Evolutionary conservation across 139 green algal genomes (phyloP), one percentile per base, ranked within the genome.

Genomic region (Tetratostichococcus sp.): DNA sequence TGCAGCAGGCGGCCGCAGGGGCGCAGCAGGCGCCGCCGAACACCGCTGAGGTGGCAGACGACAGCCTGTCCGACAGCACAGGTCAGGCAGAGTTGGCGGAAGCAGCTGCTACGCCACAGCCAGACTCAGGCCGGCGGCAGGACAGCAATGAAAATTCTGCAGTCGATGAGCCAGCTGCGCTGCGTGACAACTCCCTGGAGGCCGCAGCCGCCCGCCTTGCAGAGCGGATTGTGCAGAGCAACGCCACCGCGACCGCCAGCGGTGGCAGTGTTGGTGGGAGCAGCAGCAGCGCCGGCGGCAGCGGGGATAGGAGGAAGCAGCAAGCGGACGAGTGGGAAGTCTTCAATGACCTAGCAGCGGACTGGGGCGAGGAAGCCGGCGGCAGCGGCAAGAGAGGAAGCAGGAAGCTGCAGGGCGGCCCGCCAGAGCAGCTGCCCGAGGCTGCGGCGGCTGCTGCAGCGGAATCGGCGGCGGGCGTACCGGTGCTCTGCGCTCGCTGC

Each of bases 401-500:
- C 26, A 62, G n/a, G 43, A 43, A 25, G 39, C 16, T 65, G 39
- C 16, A 30, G 26, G 28, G 67, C 43, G 8, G 8, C 39, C 11
- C 39, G 8, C 50, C 19, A 17, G 50, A 26, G 14, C 14, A 28
- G 50, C 19, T 26, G 19, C 17, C 50, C 11, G 50, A 62, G 50
- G 50, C 19, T 19, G 28, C 57, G 28, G 32, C 35, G 30, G 70
- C 34, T 30, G 75, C 82, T n/a, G 76, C 77, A 42, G 71, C 33
- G 35, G 58, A 82, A n/a, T 68, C 67, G 28, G 71, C 32, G 8
- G 43, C 57, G 17, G 68, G 65, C n/a, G n/a, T 43, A 69, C 34
- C 75, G 28, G 74, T 98, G 19, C 71, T 95, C 19, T 98, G 95
- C 73, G 91, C 93, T 26, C 86, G 95, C 11, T 98, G 94, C 83